Conservation (phyloP, 257 asterid genomes). For the Marsdenia floribunda region DNA sequence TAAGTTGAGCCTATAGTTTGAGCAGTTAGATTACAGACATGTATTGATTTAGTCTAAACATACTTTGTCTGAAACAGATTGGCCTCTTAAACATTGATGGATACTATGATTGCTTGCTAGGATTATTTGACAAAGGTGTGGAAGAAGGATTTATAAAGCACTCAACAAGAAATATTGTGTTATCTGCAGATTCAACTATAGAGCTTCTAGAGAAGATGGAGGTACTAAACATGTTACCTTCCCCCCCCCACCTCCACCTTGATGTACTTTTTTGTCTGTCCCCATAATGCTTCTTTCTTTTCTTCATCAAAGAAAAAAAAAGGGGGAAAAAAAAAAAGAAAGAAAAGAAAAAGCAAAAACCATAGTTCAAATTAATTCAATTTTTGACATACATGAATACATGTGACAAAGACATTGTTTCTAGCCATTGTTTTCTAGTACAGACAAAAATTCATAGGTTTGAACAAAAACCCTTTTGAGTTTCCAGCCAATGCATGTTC, state of each 20-base stretch:
- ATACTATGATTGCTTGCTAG: conserved; percentile 57
- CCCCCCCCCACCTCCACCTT: too few species aligned
- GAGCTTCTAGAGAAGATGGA: conserved; percentile 56
- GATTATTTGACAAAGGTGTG: conserved; percentile 55
- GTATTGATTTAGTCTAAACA: not conserved
- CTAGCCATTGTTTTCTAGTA: too few species aligned
- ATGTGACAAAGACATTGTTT: too few species aligned
- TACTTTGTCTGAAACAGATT: conserved; percentile 30
- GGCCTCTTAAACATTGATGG: conserved; percentile 58
- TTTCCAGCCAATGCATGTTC: not conserved
- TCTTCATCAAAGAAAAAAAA: not conserved
- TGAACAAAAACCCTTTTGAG: not conserved
- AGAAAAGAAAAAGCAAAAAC: too few species aligned
- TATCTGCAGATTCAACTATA: conserved; percentile 42
- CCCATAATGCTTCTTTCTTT: not conserved
- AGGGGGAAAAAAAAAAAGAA: too few species aligned
- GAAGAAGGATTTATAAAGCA: conserved; percentile 55
- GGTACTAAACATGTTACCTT: conserved; percentile 20
- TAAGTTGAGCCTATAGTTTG: not conserved
- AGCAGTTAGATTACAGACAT: not conserved
- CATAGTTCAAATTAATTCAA: not conserved
- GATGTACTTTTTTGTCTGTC: not conserved
- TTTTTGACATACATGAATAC: too few species aligned
- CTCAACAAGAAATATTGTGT: conserved; percentile 46
- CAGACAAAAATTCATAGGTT: not conserved